These are phyloP conservation scores for Xylariaceae sp. DNA, from an alignment of 2,329 filamentous ascomycete species.

Conservation along the genomic window DNA sequence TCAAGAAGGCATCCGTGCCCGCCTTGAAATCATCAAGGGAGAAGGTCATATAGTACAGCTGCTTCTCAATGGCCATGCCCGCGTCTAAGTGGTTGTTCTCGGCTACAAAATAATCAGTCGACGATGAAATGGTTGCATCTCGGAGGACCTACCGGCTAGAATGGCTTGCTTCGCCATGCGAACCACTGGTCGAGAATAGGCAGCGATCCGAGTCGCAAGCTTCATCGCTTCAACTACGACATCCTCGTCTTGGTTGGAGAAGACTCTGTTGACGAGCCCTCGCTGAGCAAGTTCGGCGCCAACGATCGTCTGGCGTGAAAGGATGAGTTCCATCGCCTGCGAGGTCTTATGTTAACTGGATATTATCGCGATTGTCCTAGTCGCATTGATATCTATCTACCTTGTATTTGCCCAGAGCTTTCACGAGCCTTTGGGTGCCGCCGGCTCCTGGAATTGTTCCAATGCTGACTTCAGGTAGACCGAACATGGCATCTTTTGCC, in stretches of 20 bases:
- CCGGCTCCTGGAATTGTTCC: conserved; percentile 88
- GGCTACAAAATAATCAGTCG: conserved; percentile 30
- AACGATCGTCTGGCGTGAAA: conserved; percentile 37
- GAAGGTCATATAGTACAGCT: conserved; percentile 36
- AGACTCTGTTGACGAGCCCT: conserved; percentile 37
- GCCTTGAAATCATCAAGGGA: conserved; percentile 37
- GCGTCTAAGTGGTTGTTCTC: conserved; percentile 38
- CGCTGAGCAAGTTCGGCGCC: conserved; percentile 36
- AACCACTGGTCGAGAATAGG: conserved; percentile 37
- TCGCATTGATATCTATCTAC: conserved; percentile 13
- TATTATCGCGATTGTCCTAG: background rate
- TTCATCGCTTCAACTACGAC: conserved; percentile 37
- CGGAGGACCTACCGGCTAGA: conserved; percentile 20
- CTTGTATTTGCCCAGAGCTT: conserved; percentile 34
- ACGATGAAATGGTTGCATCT: background rate
- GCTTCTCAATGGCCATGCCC: conserved; percentile 35
- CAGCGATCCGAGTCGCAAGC: conserved; percentile 37
- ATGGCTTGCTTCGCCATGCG: conserved; percentile 41
- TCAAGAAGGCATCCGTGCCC: conserved; percentile 39
- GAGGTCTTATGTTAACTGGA: conserved; percentile 7
- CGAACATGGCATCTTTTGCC: conserved; percentile 75
- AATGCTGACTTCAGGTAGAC: conserved; percentile 92
- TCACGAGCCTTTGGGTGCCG: conserved; percentile 59
- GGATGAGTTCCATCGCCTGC: conserved; percentile 42
- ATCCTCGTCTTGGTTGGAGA: conserved; percentile 26